Base-by-base conservation (phyloP, 106 monocot species). In the Posidonia australis region DNA sequence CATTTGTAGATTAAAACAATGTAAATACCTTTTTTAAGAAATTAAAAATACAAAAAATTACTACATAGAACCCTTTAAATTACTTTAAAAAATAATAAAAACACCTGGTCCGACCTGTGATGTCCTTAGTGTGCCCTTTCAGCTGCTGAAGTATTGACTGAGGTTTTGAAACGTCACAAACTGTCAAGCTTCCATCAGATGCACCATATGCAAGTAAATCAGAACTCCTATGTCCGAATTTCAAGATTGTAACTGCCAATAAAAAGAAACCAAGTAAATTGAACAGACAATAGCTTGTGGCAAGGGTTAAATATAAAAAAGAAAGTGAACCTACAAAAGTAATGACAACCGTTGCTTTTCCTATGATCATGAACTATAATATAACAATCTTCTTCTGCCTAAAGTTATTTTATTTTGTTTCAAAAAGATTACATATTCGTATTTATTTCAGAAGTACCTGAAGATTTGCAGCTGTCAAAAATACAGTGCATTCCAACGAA, bases 401-500 rank as follows among this genome's bases (percentile, higher is more conserved):
- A n/a, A n/a, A n/a, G n/a, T n/a, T n/a, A n/a, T n/a, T n/a, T n/a
- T n/a, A n/a, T n/a, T n/a, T n/a, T n/a, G n/a, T n/a, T n/a, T n/a
- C n/a, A n/a, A n/a, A n/a, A n/a, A n/a, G n/a, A n/a, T n/a, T n/a
- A n/a, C n/a, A n/a, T n/a, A n/a, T n/a, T n/a, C n/a, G n/a, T n/a
- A 43, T 31, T 42, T 42, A 62, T 20, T 61, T 61, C 11, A 59
- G 31, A 70, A 46, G 58, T 52, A 94, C 94, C 94, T 84, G 90
- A 86, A 74, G 78, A 79, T 77, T 84, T 94, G 67, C 89, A 90
- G 76, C 77, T 74, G 74, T 94, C 94, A 84, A 94, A 94, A 63
- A 94, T 84, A 70, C 84, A 86, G 58, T 94, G 89, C 90, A 94
- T 90, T 63, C 94, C 94, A 65, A 94, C 84, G 80, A 94, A 94